A percentile compares a stretch with the other conserved stretches of the same genome.
Evolutionary conservation across 2,329 filamentous ascomycete genomes (phyloP).

Genomic region (Colletotrichum paranaense): DNA sequence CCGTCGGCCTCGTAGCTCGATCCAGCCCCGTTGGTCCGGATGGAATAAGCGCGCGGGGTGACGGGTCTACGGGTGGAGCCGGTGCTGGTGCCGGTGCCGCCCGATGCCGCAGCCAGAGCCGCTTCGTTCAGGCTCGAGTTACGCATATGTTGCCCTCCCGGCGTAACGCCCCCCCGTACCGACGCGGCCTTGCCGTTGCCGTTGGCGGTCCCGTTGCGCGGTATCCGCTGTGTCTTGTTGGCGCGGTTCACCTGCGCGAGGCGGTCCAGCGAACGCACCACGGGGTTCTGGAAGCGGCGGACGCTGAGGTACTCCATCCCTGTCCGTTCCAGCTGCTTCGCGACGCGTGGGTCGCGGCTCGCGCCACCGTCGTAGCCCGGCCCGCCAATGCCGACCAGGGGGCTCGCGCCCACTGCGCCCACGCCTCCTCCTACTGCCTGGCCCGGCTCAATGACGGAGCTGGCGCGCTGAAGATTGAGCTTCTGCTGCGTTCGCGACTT

Average conservation of each 20-base stretch:
- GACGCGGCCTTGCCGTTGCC: constrained; percentile 49
- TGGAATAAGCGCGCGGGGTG: constrained; percentile 48
- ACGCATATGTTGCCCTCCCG: constrained; percentile 48
- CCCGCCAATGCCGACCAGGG: constrained; percentile 64
- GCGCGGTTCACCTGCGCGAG: constrained; percentile 49
- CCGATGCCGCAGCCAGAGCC: constrained; percentile 4
- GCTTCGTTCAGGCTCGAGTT: constrained; percentile 48
- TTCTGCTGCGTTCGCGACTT: constrained; percentile 80
- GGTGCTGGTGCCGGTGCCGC: constrained; percentile 40
- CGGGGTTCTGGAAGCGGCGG: constrained; percentile 76
- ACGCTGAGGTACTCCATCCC: constrained; percentile 81
- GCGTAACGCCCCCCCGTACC: constrained; percentile 19
- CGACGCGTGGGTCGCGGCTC: constrained; percentile 70
- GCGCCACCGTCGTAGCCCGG: constrained; percentile 63
- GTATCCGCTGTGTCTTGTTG: constrained; percentile 62
- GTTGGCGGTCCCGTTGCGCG: constrained; percentile 51
- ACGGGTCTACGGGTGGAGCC: constrained; percentile 39
- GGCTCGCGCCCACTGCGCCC: constrained; percentile 55
- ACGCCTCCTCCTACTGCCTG: constrained; percentile 54
- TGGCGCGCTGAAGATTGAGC: constrained; percentile 78
- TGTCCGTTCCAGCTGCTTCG: constrained; percentile 74
- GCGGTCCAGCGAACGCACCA: constrained; percentile 69
- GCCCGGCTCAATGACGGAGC: constrained; percentile 75
- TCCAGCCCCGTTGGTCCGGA: constrained; percentile 50
- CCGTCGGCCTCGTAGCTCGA: constrained; percentile 59